Evolutionary conservation across 345 rosid genomes (phyloP).

Genomic region (Citrus sp.): DNA sequence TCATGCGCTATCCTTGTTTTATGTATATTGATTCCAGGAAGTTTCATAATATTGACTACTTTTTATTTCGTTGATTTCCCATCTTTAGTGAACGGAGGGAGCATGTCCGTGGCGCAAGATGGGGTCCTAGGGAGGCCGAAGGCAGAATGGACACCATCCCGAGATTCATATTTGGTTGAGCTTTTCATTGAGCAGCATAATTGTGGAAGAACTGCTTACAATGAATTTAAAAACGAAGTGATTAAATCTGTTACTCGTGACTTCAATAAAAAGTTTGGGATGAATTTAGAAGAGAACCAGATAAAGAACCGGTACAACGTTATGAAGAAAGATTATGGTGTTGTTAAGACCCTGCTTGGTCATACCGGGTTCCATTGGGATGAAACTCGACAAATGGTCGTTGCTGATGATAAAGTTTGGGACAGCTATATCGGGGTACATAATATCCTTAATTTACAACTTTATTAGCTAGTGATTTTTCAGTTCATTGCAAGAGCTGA

Average conservation of each 20-base stretch:
- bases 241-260: constrained; percentile 28
- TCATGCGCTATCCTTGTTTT: background rate
- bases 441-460: background rate
- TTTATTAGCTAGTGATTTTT: background rate
- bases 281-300: constrained; percentile 42
- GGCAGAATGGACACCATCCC: constrained; percentile 35
- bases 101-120: constrained; percentile 29
- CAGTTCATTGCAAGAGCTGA: background rate
- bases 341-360: constrained; percentile 30
- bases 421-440: constrained; percentile 31
- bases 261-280: constrained; percentile 27
- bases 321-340: constrained; percentile 39
- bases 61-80: background rate
- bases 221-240: constrained; percentile 32
- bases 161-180: constrained; percentile 32
- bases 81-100: background rate
- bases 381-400: constrained; percentile 35
- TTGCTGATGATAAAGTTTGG: constrained; percentile 40
- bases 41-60: background rate
- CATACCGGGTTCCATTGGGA: constrained; percentile 33
- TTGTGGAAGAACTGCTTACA: constrained; percentile 35
- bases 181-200: constrained; percentile 34
- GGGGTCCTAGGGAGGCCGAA: constrained; percentile 24
- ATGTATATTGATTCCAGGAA: background rate
- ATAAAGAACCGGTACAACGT: constrained; percentile 40